Conservation (phyloP, 257 asterid species). For the Nicotiana attenuata region DNA sequence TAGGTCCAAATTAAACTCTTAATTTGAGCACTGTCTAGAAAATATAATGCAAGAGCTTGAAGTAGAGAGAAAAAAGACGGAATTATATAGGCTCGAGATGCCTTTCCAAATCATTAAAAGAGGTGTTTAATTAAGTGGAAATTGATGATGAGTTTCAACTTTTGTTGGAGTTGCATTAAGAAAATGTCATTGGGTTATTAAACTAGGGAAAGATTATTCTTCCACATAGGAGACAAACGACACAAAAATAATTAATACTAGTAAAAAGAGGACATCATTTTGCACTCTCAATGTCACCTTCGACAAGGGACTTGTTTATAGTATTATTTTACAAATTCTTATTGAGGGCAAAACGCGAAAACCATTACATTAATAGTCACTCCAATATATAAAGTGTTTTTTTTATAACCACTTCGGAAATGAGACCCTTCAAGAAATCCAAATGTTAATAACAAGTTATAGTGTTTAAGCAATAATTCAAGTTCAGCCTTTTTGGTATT, state of each 20-base stretch:
- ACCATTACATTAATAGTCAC: not conserved
- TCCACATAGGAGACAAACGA: slow-evolving; percentile 18
- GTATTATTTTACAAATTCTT: not conserved
- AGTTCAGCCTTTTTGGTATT: not conserved
- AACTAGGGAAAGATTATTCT: slow-evolving; percentile 4
- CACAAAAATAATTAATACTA: not conserved
- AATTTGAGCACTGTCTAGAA: no score
- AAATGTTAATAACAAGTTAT: not conserved
- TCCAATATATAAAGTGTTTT: not conserved
- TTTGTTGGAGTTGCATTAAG: not conserved
- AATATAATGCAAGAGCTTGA: no score
- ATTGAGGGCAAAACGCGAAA: not conserved
- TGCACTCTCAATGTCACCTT: slow-evolving; percentile 9
- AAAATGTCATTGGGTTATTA: slow-evolving; percentile 1
- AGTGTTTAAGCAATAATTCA: not conserved
- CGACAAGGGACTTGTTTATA: not conserved
- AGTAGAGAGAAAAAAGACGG: no score
- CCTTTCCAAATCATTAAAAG: not conserved
- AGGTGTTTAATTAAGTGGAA: not conserved
- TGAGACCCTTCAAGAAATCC: not conserved
- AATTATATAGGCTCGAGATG: no score
- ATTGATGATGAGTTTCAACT: not conserved
- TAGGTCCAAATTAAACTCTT: no score
- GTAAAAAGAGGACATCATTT: slow-evolving; percentile 10
- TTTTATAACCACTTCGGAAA: not conserved